phyloP scores from a whole-genome alignment of 108 stramenopile species.

The Seminavis robusta region DNA sequence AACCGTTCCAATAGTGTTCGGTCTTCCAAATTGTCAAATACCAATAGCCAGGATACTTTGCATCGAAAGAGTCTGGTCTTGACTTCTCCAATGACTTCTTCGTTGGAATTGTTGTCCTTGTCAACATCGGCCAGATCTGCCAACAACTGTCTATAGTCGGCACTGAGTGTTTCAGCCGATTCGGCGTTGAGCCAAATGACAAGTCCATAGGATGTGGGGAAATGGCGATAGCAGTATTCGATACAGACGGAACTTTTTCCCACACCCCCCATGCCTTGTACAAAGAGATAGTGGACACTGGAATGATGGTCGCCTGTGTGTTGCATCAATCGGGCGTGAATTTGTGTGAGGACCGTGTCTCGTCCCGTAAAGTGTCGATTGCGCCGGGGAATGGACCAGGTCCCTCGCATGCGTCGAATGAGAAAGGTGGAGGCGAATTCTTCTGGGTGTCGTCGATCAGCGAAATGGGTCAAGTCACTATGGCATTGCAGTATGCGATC shows the following conservation, averaged over 20 bases:
- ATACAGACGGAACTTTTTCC: constrained; percentile 21
- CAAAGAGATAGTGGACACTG: constrained; percentile 21
- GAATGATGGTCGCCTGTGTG: constrained; percentile 16
- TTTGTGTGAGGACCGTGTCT: constrained; percentile 33
- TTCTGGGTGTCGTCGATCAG: constrained; percentile 58
- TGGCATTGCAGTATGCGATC: constrained; percentile 45
- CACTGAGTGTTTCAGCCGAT: constrained; percentile 43
- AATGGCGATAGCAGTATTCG: constrained; percentile 61
- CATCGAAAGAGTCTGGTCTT: constrained; percentile 54
- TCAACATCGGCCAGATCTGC: constrained; percentile 46
- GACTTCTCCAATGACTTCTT: constrained; percentile 55
- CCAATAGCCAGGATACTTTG: constrained; percentile 56
- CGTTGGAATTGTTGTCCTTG: constrained; percentile 34
- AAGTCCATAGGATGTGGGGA: constrained; percentile 51
- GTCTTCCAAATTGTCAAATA: constrained; percentile 73
- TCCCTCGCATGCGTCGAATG: constrained; percentile 33
- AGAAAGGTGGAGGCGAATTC: constrained; percentile 64
- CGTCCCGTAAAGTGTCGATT: constrained; percentile 58
- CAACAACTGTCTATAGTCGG: constrained; percentile 52
- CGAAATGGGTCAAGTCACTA: constrained; percentile 39
- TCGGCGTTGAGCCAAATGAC: constrained; percentile 68
- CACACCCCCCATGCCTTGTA: constrained; percentile 56
- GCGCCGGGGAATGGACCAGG: constrained; percentile 51
- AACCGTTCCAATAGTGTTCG: constrained; percentile 34
- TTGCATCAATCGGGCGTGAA: constrained; percentile 33